Conservation (phyloP, 2,329 filamentous ascomycete genomes). For the Lasiodiplodia gonubiensis region DNA sequence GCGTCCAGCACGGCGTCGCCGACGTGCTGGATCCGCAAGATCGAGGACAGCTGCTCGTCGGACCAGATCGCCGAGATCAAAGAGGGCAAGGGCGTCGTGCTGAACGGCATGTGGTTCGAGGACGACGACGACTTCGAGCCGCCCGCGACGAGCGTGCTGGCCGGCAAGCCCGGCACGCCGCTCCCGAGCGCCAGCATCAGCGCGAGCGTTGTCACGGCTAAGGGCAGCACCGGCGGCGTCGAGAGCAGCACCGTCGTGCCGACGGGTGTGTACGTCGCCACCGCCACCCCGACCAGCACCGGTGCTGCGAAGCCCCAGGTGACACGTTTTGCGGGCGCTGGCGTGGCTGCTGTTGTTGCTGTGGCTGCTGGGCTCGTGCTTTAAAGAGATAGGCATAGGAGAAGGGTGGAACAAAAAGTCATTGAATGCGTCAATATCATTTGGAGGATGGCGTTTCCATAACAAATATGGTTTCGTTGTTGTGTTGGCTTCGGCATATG, state of each 20-base stretch:
- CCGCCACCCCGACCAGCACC: slow-evolving; percentile 25
- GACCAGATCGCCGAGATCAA: slow-evolving; percentile 57
- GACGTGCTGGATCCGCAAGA: slow-evolving; percentile 66
- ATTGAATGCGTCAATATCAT: background rate
- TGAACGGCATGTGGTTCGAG: slow-evolving; percentile 35
- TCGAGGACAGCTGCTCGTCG: slow-evolving; percentile 58
- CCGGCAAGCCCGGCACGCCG: slow-evolving; percentile 24
- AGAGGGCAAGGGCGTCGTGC: slow-evolving; percentile 50
- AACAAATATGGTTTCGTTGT: no score
- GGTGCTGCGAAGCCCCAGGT: slow-evolving; percentile 19
- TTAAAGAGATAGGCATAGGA: background rate
- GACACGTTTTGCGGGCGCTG: slow-evolving; percentile 6
- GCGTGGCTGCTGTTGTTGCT: slow-evolving; percentile 16
- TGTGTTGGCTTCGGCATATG: background rate
- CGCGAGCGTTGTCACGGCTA: slow-evolving; percentile 1
- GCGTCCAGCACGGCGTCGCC: slow-evolving; percentile 54
- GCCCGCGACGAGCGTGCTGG: slow-evolving; percentile 29
- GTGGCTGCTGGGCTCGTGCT: slow-evolving; percentile 13
- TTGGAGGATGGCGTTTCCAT: background rate
- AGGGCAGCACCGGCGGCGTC: slow-evolving; percentile 1
- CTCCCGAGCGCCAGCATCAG: slow-evolving; percentile 17
- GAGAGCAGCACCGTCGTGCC: slow-evolving; percentile 26
- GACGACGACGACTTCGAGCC: slow-evolving; percentile 29
- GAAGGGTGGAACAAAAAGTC: background rate
- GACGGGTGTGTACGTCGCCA: slow-evolving; percentile 31